Percentiles rank a stretch among this genome's conserved stretches.
Conservation (phyloP, 2,329 filamentous ascomycete species). For the Alternaria sp. region DNA sequence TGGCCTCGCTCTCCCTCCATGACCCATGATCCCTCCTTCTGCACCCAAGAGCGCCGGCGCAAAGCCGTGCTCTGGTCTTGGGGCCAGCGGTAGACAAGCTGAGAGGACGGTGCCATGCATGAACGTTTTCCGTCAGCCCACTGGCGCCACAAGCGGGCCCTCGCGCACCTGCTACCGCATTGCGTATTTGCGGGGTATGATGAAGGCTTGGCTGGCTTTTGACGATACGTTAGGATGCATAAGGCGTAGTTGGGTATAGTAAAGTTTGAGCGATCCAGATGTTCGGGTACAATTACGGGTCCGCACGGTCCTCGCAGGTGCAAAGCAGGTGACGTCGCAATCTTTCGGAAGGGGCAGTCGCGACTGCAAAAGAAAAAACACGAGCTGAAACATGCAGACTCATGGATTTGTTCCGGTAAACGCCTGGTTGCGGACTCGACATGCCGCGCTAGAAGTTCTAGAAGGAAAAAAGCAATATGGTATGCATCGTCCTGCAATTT, state of each 20-base stretch:
- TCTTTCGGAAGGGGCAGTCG: background rate
- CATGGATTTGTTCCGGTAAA: constrained; percentile 7
- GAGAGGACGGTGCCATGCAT: constrained; percentile 22
- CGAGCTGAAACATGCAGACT: constrained; percentile 11
- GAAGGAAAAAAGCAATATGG: constrained; percentile 14
- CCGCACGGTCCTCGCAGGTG: constrained; percentile 1
- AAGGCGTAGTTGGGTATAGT: constrained; percentile 9
- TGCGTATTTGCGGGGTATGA: constrained; percentile 18
- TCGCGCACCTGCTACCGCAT: constrained; percentile 16
- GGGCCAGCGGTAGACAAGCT: constrained; percentile 13
- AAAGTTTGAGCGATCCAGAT: constrained; percentile 9
- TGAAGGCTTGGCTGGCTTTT: constrained; percentile 1
- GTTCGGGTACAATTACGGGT: constrained; percentile 3
- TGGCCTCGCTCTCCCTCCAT: constrained; percentile 4
- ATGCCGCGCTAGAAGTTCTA: constrained; percentile 10
- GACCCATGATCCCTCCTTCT: constrained; percentile 4
- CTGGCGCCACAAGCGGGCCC: constrained; percentile 15
- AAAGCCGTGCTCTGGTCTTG: constrained; percentile 22
- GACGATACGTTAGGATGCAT: constrained; percentile 6
- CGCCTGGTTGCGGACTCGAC: background rate
- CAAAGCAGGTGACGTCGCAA: constrained; percentile 10
- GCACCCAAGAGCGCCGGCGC: constrained; percentile 21
- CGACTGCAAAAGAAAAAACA: constrained; percentile 4
- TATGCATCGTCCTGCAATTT: constrained; percentile 16
- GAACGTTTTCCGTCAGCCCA: constrained; percentile 17